Percentiles rank a stretch among this genome's conserved stretches.
Conservation (phyloP, 306 rosid species). For the Abrus precatorius region DNA sequence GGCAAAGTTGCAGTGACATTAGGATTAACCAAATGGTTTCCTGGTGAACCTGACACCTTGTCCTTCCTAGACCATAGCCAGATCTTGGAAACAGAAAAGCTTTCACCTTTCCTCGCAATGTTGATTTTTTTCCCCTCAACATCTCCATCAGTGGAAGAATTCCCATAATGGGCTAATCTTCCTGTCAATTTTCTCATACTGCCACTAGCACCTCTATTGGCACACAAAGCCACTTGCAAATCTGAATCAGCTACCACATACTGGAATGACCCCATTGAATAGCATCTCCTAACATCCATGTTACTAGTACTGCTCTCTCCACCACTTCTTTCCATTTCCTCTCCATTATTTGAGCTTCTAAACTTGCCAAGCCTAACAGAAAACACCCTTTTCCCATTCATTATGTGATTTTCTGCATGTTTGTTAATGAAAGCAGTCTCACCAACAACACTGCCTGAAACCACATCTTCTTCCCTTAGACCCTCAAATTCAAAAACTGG, state of each 20-base stretch:
- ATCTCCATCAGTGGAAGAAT: constrained; percentile 63
- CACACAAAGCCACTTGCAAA: constrained; percentile 71
- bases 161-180: constrained; percentile 61
- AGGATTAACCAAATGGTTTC: constrained; percentile 59
- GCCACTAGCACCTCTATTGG: constrained; percentile 54
- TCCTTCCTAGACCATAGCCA: constrained; percentile 95
- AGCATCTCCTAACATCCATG: constrained; percentile 88
- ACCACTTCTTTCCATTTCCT: constrained; percentile 51
- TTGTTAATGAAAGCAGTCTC: constrained; percentile 55
- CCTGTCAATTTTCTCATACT: constrained; percentile 72
- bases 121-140: constrained; percentile 74
- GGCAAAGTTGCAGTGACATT: constrained; percentile 60
- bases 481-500: constrained; percentile 67
- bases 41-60: constrained; percentile 64
- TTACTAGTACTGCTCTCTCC: constrained; percentile 78
- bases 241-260: constrained; percentile 91
- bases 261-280: constrained; percentile 93
- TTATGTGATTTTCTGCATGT: constrained; percentile 66
- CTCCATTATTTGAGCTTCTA: constrained; percentile 67
- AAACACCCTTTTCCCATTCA: constrained; percentile 73
- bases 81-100: constrained; percentile 91
- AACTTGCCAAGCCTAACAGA: constrained; percentile 90
- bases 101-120: constrained; percentile 81
- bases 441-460: constrained; percentile 54
- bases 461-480: constrained; percentile 62